Conservation (phyloP, 1,284 basidiomycete genomes). For the Fomes fomentarius region DNA sequence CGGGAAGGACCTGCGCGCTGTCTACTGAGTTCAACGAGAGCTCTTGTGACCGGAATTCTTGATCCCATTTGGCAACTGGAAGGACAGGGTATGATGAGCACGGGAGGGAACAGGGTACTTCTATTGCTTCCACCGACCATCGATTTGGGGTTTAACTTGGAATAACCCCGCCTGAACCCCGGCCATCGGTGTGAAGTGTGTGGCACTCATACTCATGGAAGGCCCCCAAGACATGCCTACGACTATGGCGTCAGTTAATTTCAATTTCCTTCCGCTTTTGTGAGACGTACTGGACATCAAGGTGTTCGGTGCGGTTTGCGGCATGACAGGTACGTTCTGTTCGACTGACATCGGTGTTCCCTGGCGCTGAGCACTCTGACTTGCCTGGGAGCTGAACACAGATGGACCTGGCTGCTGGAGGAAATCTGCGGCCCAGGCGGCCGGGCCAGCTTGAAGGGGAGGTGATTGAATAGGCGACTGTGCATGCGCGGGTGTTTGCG, state of each 20-base stretch:
- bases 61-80: conserved; percentile 54
- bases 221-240: conserved; percentile 17
- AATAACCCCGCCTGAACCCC: conserved; percentile 10
- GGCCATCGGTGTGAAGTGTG: conserved; percentile 15
- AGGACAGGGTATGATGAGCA: neutral
- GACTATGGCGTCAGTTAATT: neutral
- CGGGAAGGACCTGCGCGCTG: conserved; percentile 15
- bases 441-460: conserved; percentile 23
- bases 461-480: conserved; percentile 29
- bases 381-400: neutral
- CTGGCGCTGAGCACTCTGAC: conserved; percentile 9
- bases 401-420: conserved; percentile 32
- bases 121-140: conserved; percentile 16
- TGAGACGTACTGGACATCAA: conserved; percentile 14
- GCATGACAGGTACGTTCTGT: conserved; percentile 9
- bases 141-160: conserved; percentile 16
- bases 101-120: neutral
- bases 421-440: conserved; percentile 69
- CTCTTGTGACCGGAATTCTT: conserved; percentile 64
- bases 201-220: conserved; percentile 2
- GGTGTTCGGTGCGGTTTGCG: conserved; percentile 4
- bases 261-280: neutral
- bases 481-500: conserved; percentile 34
- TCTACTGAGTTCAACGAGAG: conserved; percentile 29
- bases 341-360: conserved; percentile 8